phyloP scores from a whole-genome alignment of 768 basidiomycete genomes.

The Pulveroboletus frians region DNA sequence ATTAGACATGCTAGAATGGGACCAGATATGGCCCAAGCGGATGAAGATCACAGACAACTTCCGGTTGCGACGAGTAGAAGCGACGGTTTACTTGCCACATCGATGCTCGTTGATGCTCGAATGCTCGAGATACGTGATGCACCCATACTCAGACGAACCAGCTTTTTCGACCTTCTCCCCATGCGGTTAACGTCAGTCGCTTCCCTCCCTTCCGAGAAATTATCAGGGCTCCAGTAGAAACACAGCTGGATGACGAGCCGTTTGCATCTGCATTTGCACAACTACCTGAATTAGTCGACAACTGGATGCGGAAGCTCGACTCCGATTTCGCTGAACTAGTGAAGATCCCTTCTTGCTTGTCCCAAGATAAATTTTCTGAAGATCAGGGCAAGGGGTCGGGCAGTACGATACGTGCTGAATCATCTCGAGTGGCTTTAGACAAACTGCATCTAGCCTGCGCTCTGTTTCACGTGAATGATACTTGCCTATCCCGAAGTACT shows the following conservation, averaged over 20 bases:
- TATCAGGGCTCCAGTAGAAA: conserved; percentile 2
- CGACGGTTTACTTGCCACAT: conserved; percentile 1
- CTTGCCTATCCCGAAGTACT: not conserved
- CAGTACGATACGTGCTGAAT: not conserved
- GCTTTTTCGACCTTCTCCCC: conserved; percentile 10
- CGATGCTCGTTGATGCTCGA: conserved; percentile 1
- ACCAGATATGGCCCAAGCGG: conserved; percentile 5
- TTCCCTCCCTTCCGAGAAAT: conserved; percentile 11
- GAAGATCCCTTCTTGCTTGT: conserved; percentile 5
- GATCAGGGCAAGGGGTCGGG: not conserved
- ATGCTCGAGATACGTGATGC: conserved; percentile 11
- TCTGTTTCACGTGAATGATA: conserved; percentile 1
- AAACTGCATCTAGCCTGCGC: conserved; percentile 11
- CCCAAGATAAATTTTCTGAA: not conserved
- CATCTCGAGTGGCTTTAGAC: not conserved
- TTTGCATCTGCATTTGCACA: conserved; percentile 14
- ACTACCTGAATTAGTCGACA: conserved; percentile 3
- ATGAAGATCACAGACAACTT: not conserved
- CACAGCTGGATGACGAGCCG: not conserved
- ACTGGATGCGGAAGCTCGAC: conserved; percentile 8
- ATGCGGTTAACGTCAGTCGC: conserved; percentile 8
- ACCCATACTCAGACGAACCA: conserved; percentile 1
- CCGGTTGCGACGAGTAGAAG: conserved; percentile 5
- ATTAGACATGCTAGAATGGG: conserved; percentile 9
- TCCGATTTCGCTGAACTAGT: conserved; percentile 7